A percentile compares a stretch with the other conserved stretches of the same genome.
Evolutionary conservation across 805 yeast genomes (phyloP).

Genomic region (Yamadazyma phyllophila): DNA sequence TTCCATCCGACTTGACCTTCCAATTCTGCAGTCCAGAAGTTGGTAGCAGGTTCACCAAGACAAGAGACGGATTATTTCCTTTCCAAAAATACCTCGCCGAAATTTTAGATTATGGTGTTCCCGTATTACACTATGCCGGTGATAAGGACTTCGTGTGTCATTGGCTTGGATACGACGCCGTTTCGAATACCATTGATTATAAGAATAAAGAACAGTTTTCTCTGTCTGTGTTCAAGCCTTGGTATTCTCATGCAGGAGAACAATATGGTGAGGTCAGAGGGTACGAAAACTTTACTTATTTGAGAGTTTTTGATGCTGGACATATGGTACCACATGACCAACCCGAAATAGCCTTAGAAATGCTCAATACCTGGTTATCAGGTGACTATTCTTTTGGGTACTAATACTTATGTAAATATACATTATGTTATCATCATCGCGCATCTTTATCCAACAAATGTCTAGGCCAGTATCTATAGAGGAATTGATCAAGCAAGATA

Average conservation of each 20-base stretch:
- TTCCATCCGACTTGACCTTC: slow-evolving; percentile 37
- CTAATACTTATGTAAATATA: neutral
- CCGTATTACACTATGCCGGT: slow-evolving; percentile 85
- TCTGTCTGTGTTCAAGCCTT: slow-evolving; percentile 29
- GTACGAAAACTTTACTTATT: slow-evolving; percentile 30
- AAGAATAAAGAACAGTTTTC: slow-evolving; percentile 17
- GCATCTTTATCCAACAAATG: slow-evolving; percentile 1
- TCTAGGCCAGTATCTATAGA: slow-evolving; percentile 13
- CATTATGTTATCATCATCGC: neutral
- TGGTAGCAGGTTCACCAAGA: slow-evolving; percentile 39
- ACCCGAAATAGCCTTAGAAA: slow-evolving; percentile 31
- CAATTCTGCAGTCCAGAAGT: slow-evolving; percentile 44
- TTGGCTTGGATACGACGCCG: slow-evolving; percentile 82
- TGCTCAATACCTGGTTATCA: slow-evolving; percentile 36
- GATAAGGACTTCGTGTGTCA: slow-evolving; percentile 90
- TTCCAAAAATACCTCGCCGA: slow-evolving; percentile 55
- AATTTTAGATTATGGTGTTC: slow-evolving; percentile 52
- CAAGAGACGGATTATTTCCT: slow-evolving; percentile 62
- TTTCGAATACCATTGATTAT: slow-evolving; percentile 27
- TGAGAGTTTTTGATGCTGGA: slow-evolving; percentile 36
- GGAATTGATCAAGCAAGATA: slow-evolving; percentile 8
- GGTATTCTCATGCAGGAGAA: slow-evolving; percentile 29
- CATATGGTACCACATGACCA: slow-evolving; percentile 43
- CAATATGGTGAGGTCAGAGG: slow-evolving; percentile 33
- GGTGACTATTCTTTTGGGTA: slow-evolving; percentile 16